Base-by-base conservation (phyloP, 306 rosid species). In the Vigna radiata region DNA sequence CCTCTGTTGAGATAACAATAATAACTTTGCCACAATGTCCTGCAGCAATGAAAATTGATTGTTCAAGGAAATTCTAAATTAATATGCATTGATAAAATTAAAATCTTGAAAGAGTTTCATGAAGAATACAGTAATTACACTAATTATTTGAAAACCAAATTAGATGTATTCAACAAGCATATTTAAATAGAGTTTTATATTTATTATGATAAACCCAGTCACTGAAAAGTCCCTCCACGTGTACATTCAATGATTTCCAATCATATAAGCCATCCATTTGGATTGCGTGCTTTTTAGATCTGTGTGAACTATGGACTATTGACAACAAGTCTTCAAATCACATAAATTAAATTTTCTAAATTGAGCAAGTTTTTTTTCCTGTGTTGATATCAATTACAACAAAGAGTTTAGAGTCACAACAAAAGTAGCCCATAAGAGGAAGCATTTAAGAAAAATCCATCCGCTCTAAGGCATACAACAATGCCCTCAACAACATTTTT, bases 11-110 rank as follows among this genome's bases (percentile, higher is more conserved):
- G 99, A 83, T 16, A 95, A 85, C 0, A 90, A 87, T 73, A 92
- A 83, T 27, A 95, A 68, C 82, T 92, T 95, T 36, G 93, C 97
- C 7, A 85, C 99, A 75, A 95, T 86, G 73, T 95, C 99, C 99
- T 95, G 88, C 56, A 76, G 79, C 13, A 58, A 39, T 31, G 11
- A 41, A 78, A 79, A 31, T 23, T 14, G 37, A 73, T 49, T 52
- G 65, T 47, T 65, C 77, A 77, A 76, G 71, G 60, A 84, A 77
- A 46, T 13, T 77, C 16, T 29, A 82, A 80, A 41, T 52, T 29
- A 76, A 54, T 48, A n/a, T 54, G 36, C 68, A 44, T 6, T 10
- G 14, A 31, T 23, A 27, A 72, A 68, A 19, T 67, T 43, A 50
- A 64, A 53, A 53, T 44, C 19, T 37, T 8, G 48, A 76, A 19